These are phyloP conservation scores for Prunus mume DNA, from an alignment of 306 rosid genomes.

Conservation along the genomic window DNA sequence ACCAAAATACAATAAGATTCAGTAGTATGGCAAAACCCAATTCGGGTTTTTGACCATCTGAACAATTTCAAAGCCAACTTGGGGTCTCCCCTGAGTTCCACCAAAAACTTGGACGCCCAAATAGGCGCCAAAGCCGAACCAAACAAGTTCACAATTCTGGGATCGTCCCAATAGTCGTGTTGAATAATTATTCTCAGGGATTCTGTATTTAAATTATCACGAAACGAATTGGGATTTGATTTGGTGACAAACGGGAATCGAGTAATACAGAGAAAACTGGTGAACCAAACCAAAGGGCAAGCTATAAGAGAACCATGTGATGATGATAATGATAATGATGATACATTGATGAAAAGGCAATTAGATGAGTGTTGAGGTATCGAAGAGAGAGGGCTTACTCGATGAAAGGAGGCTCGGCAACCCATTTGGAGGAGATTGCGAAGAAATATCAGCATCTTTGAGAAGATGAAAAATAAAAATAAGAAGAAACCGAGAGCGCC, in stretches of 20 bases:
- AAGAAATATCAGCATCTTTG: constrained; percentile 52
- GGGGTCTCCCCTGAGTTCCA: constrained; percentile 61
- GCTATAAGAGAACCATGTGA: constrained; percentile 31
- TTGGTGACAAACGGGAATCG: constrained; percentile 69
- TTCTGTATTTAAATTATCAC: constrained; percentile 33
- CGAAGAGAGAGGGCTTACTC: constrained; percentile 59
- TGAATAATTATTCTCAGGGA: constrained; percentile 43
- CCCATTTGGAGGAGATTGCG: constrained; percentile 58
- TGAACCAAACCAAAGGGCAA: constrained; percentile 54
- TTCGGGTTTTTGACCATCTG: constrained; percentile 47
- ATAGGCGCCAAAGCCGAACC: constrained; percentile 65
- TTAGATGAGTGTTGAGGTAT: constrained; percentile 19
- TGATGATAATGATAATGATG: constrained; percentile 19
- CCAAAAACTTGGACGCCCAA: constrained; percentile 60
- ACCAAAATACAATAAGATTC: constrained; percentile 74
- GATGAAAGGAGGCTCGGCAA: constrained; percentile 44
- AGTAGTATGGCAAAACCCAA: constrained; percentile 50
- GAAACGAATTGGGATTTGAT: constrained; percentile 21
- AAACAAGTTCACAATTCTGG: constrained; percentile 34
- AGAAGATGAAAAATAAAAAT: background rate
- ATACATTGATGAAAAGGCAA: constrained; percentile 23
- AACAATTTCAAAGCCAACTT: constrained; percentile 64
- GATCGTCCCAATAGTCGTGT: constrained; percentile 45
- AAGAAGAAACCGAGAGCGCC: background rate
- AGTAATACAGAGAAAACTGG: constrained; percentile 48